A percentile compares a stretch with the other conserved stretches of the same genome.
Evolutionary conservation across 768 basidiomycete species (phyloP).

Genomic region (Leccinum sublutescens): DNA sequence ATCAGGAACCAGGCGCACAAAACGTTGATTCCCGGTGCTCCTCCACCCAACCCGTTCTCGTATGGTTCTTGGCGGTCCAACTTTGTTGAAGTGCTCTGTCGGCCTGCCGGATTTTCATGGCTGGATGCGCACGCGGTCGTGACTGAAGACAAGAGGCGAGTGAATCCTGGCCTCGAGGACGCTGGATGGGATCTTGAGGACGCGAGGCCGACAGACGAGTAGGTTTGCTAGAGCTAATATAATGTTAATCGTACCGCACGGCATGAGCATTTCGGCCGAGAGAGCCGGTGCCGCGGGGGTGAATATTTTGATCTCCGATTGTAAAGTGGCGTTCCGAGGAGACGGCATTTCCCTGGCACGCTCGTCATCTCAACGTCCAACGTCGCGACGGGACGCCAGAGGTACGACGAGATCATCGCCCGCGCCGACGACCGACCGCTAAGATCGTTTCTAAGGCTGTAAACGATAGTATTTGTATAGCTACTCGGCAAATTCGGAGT

Average conservation of each 20-base stretch:
- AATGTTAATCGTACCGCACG: not conserved
- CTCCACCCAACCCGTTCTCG: slow-evolving; percentile 85
- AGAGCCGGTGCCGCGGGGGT: slow-evolving; percentile 16
- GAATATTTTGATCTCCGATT: slow-evolving; percentile 26
- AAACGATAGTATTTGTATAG: slow-evolving; percentile 15
- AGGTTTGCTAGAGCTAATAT: not conserved
- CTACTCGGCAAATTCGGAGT: slow-evolving; percentile 35
- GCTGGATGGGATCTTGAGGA: slow-evolving; percentile 27
- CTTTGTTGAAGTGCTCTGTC: slow-evolving; percentile 70
- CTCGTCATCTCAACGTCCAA: slow-evolving; percentile 12
- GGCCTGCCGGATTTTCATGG: slow-evolving; percentile 82
- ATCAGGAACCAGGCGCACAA: slow-evolving; percentile 86
- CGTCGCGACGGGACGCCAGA: slow-evolving; percentile 15
- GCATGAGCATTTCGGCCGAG: slow-evolving; percentile 4
- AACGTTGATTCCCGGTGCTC: slow-evolving; percentile 55
- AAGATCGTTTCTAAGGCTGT: slow-evolving; percentile 4
- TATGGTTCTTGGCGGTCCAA: slow-evolving; percentile 77
- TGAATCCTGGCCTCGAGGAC: slow-evolving; percentile 65
- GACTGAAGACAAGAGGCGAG: slow-evolving; percentile 68
- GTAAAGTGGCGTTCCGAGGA: slow-evolving; percentile 17
- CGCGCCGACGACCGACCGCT: slow-evolving; percentile 11
- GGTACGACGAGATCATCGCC: slow-evolving; percentile 16
- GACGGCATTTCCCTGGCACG: slow-evolving; percentile 30
- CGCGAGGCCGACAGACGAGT: slow-evolving; percentile 14
- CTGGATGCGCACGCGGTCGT: slow-evolving; percentile 57